phyloP scores from a whole-genome alignment of 2,329 filamentous ascomycete genomes.

The Cordyceps pruinosa region DNA sequence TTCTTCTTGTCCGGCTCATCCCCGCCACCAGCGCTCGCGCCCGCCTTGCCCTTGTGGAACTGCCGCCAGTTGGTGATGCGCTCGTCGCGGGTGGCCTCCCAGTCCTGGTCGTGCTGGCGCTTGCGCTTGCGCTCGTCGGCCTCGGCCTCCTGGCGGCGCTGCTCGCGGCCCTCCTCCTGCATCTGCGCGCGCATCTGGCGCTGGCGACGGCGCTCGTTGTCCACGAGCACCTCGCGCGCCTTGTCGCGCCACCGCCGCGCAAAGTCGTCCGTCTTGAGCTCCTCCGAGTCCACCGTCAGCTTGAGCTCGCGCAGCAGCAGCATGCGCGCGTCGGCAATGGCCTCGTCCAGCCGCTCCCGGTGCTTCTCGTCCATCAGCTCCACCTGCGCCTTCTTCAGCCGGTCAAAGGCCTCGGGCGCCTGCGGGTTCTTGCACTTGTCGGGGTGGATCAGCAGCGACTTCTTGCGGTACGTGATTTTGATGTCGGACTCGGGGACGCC shows the following conservation, averaged over 20 bases:
- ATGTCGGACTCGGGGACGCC: slow-evolving; percentile 95
- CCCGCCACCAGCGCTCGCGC: slow-evolving; percentile 14
- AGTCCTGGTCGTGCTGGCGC: slow-evolving; percentile 87
- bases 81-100: slow-evolving; percentile 87
- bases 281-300: slow-evolving; percentile 81
- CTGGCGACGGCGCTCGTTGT: slow-evolving; percentile 79
- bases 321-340: slow-evolving; percentile 92
- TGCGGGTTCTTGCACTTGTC: slow-evolving; percentile 91
- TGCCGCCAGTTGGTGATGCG: slow-evolving; percentile 91
- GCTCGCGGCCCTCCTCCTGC: slow-evolving; percentile 90
- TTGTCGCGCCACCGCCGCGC: slow-evolving; percentile 83
- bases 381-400: slow-evolving; percentile 89
- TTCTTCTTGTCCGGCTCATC: slow-evolving; percentile 40
- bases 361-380: slow-evolving; percentile 92
- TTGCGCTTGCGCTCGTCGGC: slow-evolving; percentile 73
- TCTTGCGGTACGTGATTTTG: slow-evolving; percentile 88
- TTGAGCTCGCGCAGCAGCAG: slow-evolving; percentile 91
- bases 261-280: slow-evolving; percentile 79
- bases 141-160: slow-evolving; percentile 81
- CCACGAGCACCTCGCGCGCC: slow-evolving; percentile 80
- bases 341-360: slow-evolving; percentile 80
- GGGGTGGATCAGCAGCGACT: slow-evolving; percentile 97
- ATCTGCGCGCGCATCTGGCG: slow-evolving; percentile 88
- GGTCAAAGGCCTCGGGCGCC: slow-evolving; percentile 93
- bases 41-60: slow-evolving; percentile 70